Base-by-base conservation (phyloP, 2,329 filamentous ascomycete genomes). In the Hypocreales sp. region DNA sequence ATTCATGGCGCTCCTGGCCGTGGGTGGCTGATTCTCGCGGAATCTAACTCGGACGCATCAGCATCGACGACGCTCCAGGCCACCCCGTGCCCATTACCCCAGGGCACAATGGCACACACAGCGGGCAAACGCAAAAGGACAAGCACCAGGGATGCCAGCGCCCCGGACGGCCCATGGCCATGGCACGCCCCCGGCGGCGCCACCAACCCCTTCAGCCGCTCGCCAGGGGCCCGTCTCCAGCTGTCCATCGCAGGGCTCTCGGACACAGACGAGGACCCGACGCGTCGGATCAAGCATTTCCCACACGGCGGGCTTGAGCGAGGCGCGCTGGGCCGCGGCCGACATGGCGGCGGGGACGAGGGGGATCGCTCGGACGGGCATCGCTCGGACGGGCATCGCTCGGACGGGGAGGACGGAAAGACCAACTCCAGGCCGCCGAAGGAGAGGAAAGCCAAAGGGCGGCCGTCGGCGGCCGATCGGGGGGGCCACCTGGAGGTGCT, bases 401-500 rank as follows among this genome's bases (percentile, higher is more conserved):
- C n/a, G n/a, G n/a, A n/a, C n/a, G n/a, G n/a, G n/a, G n/a, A n/a
- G n/a, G n/a, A n/a, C n/a, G n/a, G n/a, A n/a, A n/a, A n/a, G n/a
- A n/a, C n/a, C n/a, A n/a, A n/a, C n/a, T n/a, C n/a, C n/a, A n/a
- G n/a, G n/a, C n/a, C n/a, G n/a, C n/a, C 28, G 15, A 81, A 90
- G 51, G 71, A 75, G 10, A 25, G 7, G 12, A 15, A 7, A 24
- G 22, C n/a, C n/a, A n/a, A n/a, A 18, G 16, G 22, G 22, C n/a
- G 15, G 9, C 11, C 10, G 8, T 15, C 21, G 8, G 13, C 5
- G 12, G 27, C 16, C 27, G 40, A 35, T 15, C 36, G 35, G 2
- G 38, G 37, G 14, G 37, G 55, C 12, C 76, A 86, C 50, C 50
- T 87, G 5, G 61, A 67, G 30, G 67, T 75, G 8, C 53, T 93